phyloP scores from a whole-genome alignment of 1,284 basidiomycete species.

The Peniophora sp. region DNA sequence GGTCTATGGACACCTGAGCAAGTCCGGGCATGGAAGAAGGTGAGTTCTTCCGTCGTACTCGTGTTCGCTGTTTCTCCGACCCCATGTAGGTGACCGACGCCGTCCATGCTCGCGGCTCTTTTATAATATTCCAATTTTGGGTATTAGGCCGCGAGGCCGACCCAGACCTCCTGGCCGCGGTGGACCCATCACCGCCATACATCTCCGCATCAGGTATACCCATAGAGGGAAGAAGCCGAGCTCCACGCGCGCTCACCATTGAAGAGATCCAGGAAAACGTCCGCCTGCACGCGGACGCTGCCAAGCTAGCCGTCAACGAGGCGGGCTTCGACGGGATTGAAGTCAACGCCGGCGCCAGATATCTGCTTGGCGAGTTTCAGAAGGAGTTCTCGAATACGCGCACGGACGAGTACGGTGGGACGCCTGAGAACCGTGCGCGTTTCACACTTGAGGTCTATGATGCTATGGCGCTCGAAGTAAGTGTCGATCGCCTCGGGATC shows the following conservation, averaged over 20 bases:
- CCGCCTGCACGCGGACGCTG: conserved; percentile 12
- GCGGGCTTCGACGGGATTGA: conserved; percentile 28
- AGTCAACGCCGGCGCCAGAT: conserved; percentile 23
- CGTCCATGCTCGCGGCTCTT: conserved; percentile 30
- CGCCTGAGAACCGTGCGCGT: conserved; percentile 43
- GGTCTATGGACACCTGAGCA: too few relatives aligned
- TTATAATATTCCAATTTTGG: conserved; percentile 37
- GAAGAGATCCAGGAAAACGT: conserved; percentile 19
- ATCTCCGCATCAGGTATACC: conserved; percentile 32
- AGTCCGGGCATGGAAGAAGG: too few relatives aligned
- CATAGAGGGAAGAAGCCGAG: conserved; percentile 26
- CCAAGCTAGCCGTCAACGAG: conserved; percentile 13
- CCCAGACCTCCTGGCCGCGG: conserved; percentile 16
- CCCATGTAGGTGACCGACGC: conserved; percentile 20
- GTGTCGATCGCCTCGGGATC: conserved; percentile 26
- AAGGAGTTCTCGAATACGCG: conserved; percentile 37
- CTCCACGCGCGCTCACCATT: conserved; percentile 14
- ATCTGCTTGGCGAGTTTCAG: conserved; percentile 31
- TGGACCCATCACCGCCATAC: conserved; percentile 26
- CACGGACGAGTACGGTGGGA: conserved; percentile 48
- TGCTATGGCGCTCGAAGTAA: conserved; percentile 16
- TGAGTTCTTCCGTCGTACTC: too few relatives aligned
- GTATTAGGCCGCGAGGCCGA: conserved; percentile 30
- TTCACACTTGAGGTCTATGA: conserved; percentile 40
- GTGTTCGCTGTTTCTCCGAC: too few relatives aligned